Base-by-base conservation (phyloP, 352 stramenopile genomes). In the Phytophthora melonis region DNA sequence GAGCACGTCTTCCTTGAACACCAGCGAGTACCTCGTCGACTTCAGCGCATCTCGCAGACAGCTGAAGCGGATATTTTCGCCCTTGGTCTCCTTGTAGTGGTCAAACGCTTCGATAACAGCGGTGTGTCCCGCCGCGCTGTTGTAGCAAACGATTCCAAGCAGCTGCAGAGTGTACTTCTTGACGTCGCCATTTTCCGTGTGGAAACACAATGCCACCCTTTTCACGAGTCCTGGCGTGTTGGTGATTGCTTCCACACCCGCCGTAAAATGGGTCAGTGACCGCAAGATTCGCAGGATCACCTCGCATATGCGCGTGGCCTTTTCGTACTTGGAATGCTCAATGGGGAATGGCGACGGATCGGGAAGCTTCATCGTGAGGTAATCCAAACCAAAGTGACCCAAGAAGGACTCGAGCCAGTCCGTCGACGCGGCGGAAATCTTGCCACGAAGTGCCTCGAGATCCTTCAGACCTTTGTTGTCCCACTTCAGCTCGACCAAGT, bases 1-100 rank as follows among this genome's bases (percentile, higher is more conserved):
- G 53, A 96, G 72, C 66, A 96, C 89, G 63, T 96, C 89, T 77
- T 96, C 89, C 58, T 96, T 96, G 79, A 96, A 96, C n/a, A 90
- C 83, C 3, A 96, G 72, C 53, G 87, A 93, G 70, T 96, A 96
- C 13, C 89, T 79, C 11, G 89, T 91, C 47, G 89, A 96, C 63
- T 91, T 92, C 30, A 96, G 79, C 27, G 89, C 89, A 70, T 96
- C 89, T 8, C 87, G 86, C 32, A 96, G 63, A 59, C 89, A 96
- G 62, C 84, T 93, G 64, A 96, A 96, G 53, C 89, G 87, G 53
- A 94, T 87, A 11, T 19, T 82, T 65, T 96, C 89, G 19, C 89
- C 89, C 60, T 96, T 96, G 23, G 83, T 90, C 43, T 93, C 87
- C 69, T 94, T 93, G 73, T 94, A 96, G 45, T 96, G 83, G 14